phyloP scores from a whole-genome alignment of 1,284 basidiomycete genomes.

The Hypsizygus ulmarius region DNA sequence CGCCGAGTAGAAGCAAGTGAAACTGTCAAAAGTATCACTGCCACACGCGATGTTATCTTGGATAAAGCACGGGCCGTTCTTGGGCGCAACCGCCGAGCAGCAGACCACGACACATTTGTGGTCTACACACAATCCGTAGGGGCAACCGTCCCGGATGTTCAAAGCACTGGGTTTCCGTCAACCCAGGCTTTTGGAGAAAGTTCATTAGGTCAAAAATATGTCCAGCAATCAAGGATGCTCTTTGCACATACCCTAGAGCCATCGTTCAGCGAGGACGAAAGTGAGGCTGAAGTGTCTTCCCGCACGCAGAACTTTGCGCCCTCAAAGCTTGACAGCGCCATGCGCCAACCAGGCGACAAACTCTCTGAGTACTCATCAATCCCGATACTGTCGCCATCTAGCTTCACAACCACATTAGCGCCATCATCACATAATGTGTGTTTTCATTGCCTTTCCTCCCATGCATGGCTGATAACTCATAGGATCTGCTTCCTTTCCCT shows the following conservation, averaged over 20 bases:
- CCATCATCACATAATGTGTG: slow-evolving; percentile 10
- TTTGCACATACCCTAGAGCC: slow-evolving; percentile 6
- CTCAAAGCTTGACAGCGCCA: slow-evolving; percentile 27
- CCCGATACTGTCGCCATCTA: not conserved
- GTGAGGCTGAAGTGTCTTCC: slow-evolving; percentile 20
- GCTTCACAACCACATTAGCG: not conserved
- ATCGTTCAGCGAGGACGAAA: slow-evolving; percentile 15
- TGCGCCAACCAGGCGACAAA: not conserved
- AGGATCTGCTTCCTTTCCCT: slow-evolving; percentile 6
- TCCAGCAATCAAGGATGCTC: slow-evolving; percentile 10
- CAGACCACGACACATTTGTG: slow-evolving; percentile 10
- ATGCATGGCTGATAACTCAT: slow-evolving; percentile 16
- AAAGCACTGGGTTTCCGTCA: slow-evolving; percentile 18
- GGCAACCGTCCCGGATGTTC: slow-evolving; percentile 20
- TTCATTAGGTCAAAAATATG: slow-evolving; percentile 23
- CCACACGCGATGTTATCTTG: slow-evolving; percentile 53
- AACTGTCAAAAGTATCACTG: slow-evolving; percentile 45
- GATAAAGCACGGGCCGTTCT: slow-evolving; percentile 53
- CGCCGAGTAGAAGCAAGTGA: slow-evolving; percentile 39
- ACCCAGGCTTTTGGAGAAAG: slow-evolving; percentile 47
- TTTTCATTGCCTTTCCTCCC: not conserved
- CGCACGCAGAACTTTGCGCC: slow-evolving; percentile 37
- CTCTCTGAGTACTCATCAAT: not conserved
- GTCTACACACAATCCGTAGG: slow-evolving; percentile 33
- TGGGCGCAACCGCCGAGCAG: slow-evolving; percentile 18